Percentiles rank a stretch among this genome's conserved stretches.
Conservation (phyloP, 2,329 filamentous ascomycete species). For the Ceratocystis harringtonii region DNA sequence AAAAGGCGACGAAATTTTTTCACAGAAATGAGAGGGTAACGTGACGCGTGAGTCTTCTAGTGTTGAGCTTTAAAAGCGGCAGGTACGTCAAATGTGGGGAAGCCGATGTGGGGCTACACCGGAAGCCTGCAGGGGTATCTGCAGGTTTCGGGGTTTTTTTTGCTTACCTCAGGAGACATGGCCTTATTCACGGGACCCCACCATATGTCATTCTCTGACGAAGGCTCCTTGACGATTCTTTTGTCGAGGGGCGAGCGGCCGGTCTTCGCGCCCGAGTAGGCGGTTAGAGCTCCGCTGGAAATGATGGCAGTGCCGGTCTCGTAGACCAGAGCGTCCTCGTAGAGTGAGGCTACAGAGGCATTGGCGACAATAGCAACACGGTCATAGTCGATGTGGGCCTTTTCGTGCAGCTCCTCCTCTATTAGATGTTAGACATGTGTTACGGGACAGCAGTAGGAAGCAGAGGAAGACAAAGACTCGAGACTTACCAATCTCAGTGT, state of each 20-base stretch:
- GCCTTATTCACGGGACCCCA: constrained; percentile 99
- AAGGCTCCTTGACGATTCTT: constrained; percentile 83
- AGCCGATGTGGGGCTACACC: neutral
- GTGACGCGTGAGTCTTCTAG: neutral
- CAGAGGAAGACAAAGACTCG: neutral
- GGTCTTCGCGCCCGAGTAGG: constrained; percentile 96
- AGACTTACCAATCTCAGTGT: constrained; percentile 71
- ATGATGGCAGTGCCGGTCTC: constrained; percentile 97
- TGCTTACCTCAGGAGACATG: constrained; percentile 80
- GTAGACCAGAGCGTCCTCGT: constrained; percentile 94
- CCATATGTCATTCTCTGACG: constrained; percentile 87
- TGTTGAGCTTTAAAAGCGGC: neutral
- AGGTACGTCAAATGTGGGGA: constrained; percentile 16
- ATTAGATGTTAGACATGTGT: constrained; percentile 18
- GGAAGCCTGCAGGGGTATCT: neutral
- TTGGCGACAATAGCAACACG: constrained; percentile 94
- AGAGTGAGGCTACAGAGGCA: constrained; percentile 85
- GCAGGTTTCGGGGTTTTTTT: neutral
- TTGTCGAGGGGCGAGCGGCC: constrained; percentile 94
- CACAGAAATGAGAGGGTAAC: neutral
- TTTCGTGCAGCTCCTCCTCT: constrained; percentile 92
- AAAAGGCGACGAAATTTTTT: neutral
- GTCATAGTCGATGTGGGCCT: constrained; percentile 97
- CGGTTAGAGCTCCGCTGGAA: constrained; percentile 82
- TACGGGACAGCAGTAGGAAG: neutral